Evolutionary conservation across 495 filamentous ascomycete genomes (phyloP).

Genomic region (Pseudevernia furfuracea): DNA sequence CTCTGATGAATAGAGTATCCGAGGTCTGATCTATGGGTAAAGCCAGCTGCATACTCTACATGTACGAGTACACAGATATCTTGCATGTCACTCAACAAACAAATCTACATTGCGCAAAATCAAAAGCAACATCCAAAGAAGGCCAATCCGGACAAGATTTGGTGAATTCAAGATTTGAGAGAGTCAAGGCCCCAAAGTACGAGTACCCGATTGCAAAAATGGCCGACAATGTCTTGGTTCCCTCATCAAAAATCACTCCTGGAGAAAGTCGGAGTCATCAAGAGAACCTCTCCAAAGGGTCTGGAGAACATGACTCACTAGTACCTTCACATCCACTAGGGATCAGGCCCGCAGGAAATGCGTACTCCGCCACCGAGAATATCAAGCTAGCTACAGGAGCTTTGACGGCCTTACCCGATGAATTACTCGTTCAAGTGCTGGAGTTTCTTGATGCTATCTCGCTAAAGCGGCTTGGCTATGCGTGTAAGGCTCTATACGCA

Average conservation of each 20-base stretch:
- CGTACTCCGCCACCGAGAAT: conserved; percentile 56
- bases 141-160: not conserved
- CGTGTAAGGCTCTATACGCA: conserved; percentile 85
- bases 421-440: conserved; percentile 66
- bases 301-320: not conserved
- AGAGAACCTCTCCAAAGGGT: too few relatives aligned
- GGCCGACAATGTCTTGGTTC: not conserved
- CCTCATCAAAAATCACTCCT: not conserved
- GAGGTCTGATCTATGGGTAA: not conserved
- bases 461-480: conserved; percentile 61
- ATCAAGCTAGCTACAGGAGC: conserved; percentile 56
- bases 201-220: not conserved
- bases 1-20: too few relatives aligned
- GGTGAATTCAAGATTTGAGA: too few relatives aligned
- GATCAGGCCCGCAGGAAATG: conserved; percentile 84
- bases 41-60: not conserved
- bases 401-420: conserved; percentile 66
- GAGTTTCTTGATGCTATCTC: conserved; percentile 61
- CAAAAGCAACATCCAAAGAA: too few relatives aligned
- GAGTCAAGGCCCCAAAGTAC: too few relatives aligned
- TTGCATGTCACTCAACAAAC: not conserved
- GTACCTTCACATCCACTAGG: conserved; percentile 77
- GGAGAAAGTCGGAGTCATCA: not conserved
- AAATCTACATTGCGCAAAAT: not conserved
- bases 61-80: not conserved